Percentiles rank a stretch among this genome's conserved stretches.
phyloP scores from a whole-genome alignment of 768 basidiomycete genomes.

The Agaricus bisporus region DNA sequence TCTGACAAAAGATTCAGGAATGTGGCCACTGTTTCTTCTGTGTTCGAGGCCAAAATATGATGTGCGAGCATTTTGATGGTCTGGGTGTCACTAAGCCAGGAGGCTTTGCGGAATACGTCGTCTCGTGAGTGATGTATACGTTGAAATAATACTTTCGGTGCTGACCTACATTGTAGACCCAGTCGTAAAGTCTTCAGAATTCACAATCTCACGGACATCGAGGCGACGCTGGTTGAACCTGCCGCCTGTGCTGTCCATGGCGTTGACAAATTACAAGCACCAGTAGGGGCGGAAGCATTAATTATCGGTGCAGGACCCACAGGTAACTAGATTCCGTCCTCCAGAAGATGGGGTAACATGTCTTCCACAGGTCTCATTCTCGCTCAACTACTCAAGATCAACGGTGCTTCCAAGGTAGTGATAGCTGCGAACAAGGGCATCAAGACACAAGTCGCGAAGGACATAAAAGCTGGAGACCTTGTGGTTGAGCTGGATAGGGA shows the following conservation, averaged over 20 bases:
- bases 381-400: constrained; percentile 81
- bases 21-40: constrained; percentile 88
- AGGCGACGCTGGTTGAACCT: constrained; percentile 84
- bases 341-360: not conserved
- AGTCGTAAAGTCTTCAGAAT: constrained; percentile 78
- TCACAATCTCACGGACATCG: constrained; percentile 80
- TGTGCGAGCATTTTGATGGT: constrained; percentile 82
- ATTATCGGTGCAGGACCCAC: constrained; percentile 87
- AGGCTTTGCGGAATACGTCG: constrained; percentile 87
- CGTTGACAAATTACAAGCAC: constrained; percentile 78
- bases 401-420: constrained; percentile 75
- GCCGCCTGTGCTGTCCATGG: constrained; percentile 91
- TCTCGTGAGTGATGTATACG: constrained; percentile 50
- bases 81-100: constrained; percentile 81
- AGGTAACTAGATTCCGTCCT: constrained; percentile 10
- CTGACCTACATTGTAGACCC: not conserved
- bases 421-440: constrained; percentile 88
- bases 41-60: constrained; percentile 71
- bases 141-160: not conserved
- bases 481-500: constrained; percentile 81
- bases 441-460: constrained; percentile 82
- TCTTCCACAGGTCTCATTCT: constrained; percentile 54
- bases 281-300: constrained; percentile 79
- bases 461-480: constrained; percentile 75
- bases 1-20: constrained; percentile 26